Conservation (phyloP, 805 yeast species). For the Cyberlindnera maritima region DNA sequence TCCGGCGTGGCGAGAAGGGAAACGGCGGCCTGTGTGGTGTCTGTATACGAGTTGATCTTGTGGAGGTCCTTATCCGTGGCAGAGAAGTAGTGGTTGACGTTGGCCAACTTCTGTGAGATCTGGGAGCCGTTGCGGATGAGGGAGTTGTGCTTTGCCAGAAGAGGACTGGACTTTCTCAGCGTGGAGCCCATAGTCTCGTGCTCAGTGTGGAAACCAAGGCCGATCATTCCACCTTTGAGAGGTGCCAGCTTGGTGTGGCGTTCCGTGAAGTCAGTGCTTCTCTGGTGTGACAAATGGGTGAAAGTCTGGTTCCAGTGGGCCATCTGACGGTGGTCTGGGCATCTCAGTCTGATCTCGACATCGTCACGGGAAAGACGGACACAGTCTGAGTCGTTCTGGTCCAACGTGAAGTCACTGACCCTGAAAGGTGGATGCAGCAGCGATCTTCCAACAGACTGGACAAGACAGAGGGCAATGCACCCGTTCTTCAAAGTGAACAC, state of each 20-base stretch:
- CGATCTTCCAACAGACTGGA: slow-evolving; percentile 25
- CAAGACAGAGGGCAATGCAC: slow-evolving; percentile 23
- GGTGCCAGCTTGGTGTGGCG: slow-evolving; percentile 10
- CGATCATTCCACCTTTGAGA: slow-evolving; percentile 17
- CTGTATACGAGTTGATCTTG: slow-evolving; percentile 12
- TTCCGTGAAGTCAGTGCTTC: slow-evolving; percentile 2
- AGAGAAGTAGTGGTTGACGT: slow-evolving; percentile 13
- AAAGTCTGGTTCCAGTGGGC: slow-evolving; percentile 22
- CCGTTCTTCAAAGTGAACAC: slow-evolving; percentile 19
- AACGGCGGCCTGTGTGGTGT: background rate
- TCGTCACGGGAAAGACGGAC: slow-evolving; percentile 4
- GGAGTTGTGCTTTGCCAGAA: slow-evolving; percentile 21
- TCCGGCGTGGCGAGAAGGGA: slow-evolving; percentile 3
- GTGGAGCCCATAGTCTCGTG: slow-evolving; percentile 3
- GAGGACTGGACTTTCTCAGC: slow-evolving; percentile 19
- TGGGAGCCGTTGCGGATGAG: slow-evolving; percentile 12
- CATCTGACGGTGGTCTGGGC: slow-evolving; percentile 26
- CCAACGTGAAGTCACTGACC: slow-evolving; percentile 14
- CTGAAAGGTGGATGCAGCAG: slow-evolving; percentile 25
- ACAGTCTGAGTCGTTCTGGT: slow-evolving; percentile 12
- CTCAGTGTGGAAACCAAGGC: slow-evolving; percentile 21
- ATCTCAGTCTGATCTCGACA: slow-evolving; percentile 14
- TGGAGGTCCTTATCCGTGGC: slow-evolving; percentile 9
- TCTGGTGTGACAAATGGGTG: slow-evolving; percentile 5
- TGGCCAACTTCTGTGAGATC: slow-evolving; percentile 12